Evolutionary conservation across 1,284 basidiomycete genomes (phyloP).

Genomic region (Irpex lacteus): DNA sequence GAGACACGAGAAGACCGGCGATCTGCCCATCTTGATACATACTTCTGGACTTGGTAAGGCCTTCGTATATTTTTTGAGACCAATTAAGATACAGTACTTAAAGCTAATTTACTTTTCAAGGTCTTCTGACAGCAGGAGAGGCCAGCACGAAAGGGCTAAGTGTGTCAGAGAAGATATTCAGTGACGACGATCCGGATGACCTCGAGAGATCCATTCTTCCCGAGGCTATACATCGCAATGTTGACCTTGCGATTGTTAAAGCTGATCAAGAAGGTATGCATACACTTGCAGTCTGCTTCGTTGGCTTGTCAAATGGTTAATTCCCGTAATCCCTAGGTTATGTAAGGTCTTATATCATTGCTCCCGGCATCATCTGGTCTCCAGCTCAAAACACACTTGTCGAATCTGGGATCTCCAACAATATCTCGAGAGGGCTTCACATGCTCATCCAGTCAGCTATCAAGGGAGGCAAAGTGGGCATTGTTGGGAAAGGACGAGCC

Average conservation of each 20-base stretch:
- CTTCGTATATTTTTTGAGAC: too few relatives aligned
- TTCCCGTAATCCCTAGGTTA: conserved; percentile 28
- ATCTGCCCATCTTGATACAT: conserved; percentile 45
- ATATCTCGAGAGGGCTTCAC: conserved; percentile 33
- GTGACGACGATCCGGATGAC: conserved; percentile 38
- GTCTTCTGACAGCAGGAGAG: conserved; percentile 34
- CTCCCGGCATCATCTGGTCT: conserved; percentile 40
- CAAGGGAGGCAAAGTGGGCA: conserved; percentile 30
- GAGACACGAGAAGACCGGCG: conserved; percentile 33
- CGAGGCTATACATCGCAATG: conserved; percentile 28
- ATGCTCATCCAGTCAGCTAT: conserved; percentile 25
- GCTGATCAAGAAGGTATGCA: conserved; percentile 32
- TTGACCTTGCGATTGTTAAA: conserved; percentile 27
- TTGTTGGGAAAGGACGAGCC: conserved; percentile 28
- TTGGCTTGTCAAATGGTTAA: not conserved
- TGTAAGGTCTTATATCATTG: conserved; percentile 33
- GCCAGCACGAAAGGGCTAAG: conserved; percentile 38
- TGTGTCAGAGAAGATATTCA: conserved; percentile 39
- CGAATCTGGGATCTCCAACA: conserved; percentile 34
- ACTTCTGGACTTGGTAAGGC: conserved; percentile 46
- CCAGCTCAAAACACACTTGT: conserved; percentile 31
- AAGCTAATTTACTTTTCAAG: conserved; percentile 1
- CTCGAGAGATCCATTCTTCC: conserved; percentile 25
- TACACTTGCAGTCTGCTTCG: not conserved
- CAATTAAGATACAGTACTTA: not conserved